These are phyloP conservation scores for Pleurozium schreberi DNA, from an alignment of 225 moss, liverwort and hornwort species.

Conservation along the genomic window DNA sequence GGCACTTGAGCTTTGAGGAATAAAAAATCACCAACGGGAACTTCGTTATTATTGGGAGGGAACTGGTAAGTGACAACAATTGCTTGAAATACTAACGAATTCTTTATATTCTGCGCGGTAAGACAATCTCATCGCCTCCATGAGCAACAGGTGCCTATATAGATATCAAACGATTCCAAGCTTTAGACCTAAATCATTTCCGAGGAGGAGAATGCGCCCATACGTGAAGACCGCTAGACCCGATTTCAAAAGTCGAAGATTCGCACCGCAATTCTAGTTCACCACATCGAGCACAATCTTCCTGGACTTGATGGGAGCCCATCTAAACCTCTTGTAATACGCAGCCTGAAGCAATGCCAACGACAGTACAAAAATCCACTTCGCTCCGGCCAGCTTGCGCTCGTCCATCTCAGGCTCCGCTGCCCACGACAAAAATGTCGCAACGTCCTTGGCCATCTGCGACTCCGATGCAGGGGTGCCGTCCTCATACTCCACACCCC, in stretches of 20 bases:
- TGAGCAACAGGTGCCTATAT: not conserved
- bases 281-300: conserved; percentile 64
- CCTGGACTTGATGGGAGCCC: conserved; percentile 75
- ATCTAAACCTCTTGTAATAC: conserved; percentile 82
- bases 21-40: not conserved
- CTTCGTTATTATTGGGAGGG: conserved; percentile 2
- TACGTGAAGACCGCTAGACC: not conserved
- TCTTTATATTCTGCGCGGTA: not conserved
- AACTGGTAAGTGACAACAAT: not conserved
- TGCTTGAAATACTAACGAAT: conserved; percentile 1
- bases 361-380: conserved; percentile 87
- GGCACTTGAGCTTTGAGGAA: not conserved
- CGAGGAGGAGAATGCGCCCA: not conserved
- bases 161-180: not conserved
- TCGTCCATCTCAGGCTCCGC: conserved; percentile 98
- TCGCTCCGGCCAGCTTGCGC: conserved; percentile 86
- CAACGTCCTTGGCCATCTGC: conserved; percentile 97
- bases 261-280: conserved; percentile 28
- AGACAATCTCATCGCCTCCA: conserved; percentile 1
- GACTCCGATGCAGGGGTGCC: conserved; percentile 75
- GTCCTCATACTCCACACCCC: conserved; percentile 92
- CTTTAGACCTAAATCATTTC: not conserved
- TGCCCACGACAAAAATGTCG: conserved; percentile 79
- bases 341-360: conserved; percentile 54
- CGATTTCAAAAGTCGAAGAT: not conserved